phyloP scores from a whole-genome alignment of 306 rosid genomes.

The Acacia acuminata region DNA sequence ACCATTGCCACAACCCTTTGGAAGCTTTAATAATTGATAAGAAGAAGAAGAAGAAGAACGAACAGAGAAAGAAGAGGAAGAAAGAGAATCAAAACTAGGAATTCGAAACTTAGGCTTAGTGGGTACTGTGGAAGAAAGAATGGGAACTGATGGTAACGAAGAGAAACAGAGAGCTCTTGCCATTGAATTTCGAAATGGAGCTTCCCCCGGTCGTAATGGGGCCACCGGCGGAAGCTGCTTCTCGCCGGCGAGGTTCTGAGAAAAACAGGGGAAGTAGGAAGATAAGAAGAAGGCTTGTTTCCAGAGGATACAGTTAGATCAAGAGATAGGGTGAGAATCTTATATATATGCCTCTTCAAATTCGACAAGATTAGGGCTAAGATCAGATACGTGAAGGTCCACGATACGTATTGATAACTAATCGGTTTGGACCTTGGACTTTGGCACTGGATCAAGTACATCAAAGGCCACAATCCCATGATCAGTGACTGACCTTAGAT shows the following conservation, averaged over 20 bases:
- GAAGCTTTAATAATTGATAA: conserved; percentile 13
- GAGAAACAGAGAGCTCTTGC: conserved; percentile 26
- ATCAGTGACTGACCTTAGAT: too few relatives aligned
- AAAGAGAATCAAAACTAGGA: neutral
- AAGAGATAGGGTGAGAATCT: conserved; percentile 6
- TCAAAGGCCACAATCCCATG: neutral
- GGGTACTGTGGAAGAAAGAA: conserved; percentile 25
- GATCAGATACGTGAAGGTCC: neutral
- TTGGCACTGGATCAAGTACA: neutral
- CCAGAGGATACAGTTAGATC: neutral
- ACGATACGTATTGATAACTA: neutral
- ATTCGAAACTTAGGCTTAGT: neutral
- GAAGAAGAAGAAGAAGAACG: conserved; percentile 19
- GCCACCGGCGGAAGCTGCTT: conserved; percentile 36
- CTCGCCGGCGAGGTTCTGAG: conserved; percentile 26
- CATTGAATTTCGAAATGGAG: conserved; percentile 28
- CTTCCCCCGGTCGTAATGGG: neutral
- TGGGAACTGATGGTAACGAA: conserved; percentile 43
- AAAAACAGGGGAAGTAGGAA: neutral
- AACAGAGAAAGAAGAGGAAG: conserved; percentile 13
- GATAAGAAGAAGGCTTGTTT: neutral
- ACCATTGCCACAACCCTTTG: conserved; percentile 30
- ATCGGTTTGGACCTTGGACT: neutral
- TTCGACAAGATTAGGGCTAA: neutral
- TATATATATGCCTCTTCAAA: neutral